A percentile compares a stretch with the other conserved stretches of the same genome.
phyloP scores from a whole-genome alignment of 2,329 filamentous ascomycete species.

The Cladosporium oxysporum region DNA sequence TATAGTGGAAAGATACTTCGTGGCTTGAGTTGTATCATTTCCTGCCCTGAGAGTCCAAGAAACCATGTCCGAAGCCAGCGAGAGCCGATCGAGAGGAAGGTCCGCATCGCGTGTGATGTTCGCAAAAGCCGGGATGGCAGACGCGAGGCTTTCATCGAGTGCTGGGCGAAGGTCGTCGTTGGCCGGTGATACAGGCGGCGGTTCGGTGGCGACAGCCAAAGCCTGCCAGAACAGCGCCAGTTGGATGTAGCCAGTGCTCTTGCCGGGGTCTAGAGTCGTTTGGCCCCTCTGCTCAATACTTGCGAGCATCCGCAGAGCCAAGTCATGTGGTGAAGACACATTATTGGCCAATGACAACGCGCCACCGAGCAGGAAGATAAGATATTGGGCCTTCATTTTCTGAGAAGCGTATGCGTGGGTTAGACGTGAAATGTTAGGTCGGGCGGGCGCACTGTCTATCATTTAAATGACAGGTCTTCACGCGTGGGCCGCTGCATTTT shows the following conservation, averaged over 20 bases:
- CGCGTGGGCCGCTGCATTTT: neutral
- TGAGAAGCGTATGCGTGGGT: neutral
- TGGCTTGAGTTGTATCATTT: neutral
- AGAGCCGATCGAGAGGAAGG: slow-evolving; percentile 37
- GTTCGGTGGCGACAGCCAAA: slow-evolving; percentile 28
- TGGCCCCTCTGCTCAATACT: slow-evolving; percentile 38
- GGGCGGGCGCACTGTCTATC: neutral
- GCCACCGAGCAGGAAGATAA: neutral
- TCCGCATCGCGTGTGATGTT: slow-evolving; percentile 27
- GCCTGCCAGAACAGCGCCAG: slow-evolving; percentile 40
- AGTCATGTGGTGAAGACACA: slow-evolving; percentile 4
- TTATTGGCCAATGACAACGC: neutral
- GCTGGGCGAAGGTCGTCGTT: slow-evolving; percentile 22
- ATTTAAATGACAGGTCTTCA: neutral
- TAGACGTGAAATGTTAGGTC: neutral
- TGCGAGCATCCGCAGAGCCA: slow-evolving; percentile 32
- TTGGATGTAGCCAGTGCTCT: slow-evolving; percentile 32
- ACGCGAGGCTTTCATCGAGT: slow-evolving; percentile 28
- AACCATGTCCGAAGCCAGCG: slow-evolving; percentile 32
- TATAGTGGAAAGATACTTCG: slow-evolving; percentile 23
- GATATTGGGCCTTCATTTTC: neutral
- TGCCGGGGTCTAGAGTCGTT: slow-evolving; percentile 31
- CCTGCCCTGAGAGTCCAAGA: slow-evolving; percentile 24
- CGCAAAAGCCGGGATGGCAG: slow-evolving; percentile 25
- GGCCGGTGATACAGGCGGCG: slow-evolving; percentile 23